These are phyloP conservation scores for Tetrahymena borealis DNA, from an alignment of 73 alveolate genomes.

Conservation along the genomic window DNA sequence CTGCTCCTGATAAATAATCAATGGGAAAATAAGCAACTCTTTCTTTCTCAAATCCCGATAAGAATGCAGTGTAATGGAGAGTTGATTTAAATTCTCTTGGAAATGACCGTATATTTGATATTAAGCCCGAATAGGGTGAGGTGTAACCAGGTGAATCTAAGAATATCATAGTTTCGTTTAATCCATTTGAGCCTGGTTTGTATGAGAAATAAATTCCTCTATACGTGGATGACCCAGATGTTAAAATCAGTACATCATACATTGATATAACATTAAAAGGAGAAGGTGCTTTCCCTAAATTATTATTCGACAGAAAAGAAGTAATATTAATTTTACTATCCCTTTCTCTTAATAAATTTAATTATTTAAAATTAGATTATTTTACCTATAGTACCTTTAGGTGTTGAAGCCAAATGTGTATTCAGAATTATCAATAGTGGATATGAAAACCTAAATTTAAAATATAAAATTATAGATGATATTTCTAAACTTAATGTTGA, in stretches of 20 bases:
- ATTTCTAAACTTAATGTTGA: slow-evolving; percentile 66
- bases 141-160: slow-evolving; percentile 77
- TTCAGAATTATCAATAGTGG: slow-evolving; percentile 92
- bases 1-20: slow-evolving; percentile 79
- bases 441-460: slow-evolving; percentile 89
- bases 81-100: slow-evolving; percentile 64
- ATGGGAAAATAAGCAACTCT: slow-evolving; percentile 60
- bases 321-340: slow-evolving; percentile 33
- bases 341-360: background rate
- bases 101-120: slow-evolving; percentile 62
- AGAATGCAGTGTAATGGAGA: slow-evolving; percentile 64
- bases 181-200: slow-evolving; percentile 91
- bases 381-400: slow-evolving; percentile 92
- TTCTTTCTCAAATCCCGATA: slow-evolving; percentile 79
- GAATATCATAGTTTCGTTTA: slow-evolving; percentile 86
- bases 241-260: slow-evolving; percentile 59
- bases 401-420: slow-evolving; percentile 77
- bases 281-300: slow-evolving; percentile 95
- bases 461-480: slow-evolving; percentile 75
- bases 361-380: background rate
- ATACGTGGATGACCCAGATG: slow-evolving; percentile 62
- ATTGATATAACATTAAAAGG: slow-evolving; percentile 82
- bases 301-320: slow-evolving; percentile 92
- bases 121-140: slow-evolving; percentile 81
- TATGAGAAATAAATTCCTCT: slow-evolving; percentile 78